Evolutionary conservation across 495 filamentous ascomycete species (phyloP), one percentile per base, ranked within the genome.

Genomic region (Penicillium fimorum): DNA sequence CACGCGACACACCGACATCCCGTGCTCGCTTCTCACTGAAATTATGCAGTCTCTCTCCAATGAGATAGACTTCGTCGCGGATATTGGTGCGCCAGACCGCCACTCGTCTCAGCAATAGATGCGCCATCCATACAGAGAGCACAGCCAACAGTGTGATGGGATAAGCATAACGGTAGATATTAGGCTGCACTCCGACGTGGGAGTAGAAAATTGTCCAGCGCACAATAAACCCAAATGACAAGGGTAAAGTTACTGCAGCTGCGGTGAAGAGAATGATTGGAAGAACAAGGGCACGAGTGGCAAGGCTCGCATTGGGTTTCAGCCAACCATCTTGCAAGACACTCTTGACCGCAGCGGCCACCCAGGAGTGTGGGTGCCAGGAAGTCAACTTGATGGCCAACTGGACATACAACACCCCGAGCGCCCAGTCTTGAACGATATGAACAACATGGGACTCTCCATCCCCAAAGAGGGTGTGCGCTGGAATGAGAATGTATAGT

Each of bases 11-110:
- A 35, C 73, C 74, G 5, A 75, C 74, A 55, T 78, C 73, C 44
- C 67, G 68, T 15, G 71, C 70, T 43, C 72, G 67, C 42, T 76
- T 77, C 56, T 87, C 91, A 2, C 90, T 89, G 72, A 94, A 94
- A 67, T 97, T 97, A 67, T 97, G 93, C 58, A 99, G 73, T 32
- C 92, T 76, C 75, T 97, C 92, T 2, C 94, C 94, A 64, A 97
- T 94, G 59, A 97, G 75, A 65, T 97, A 99, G 8, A 96, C 93
- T 71, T 99, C 94, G 66, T 99, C 94, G 32, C 87, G 76, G 47
- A 99, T 91, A 60, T 84, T 84, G 64, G 84, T 80, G 66, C 88
- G 84, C 94, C 94, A 98, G 41, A 81, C 76, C 24, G 83, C 82
- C 38, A 92, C 71, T 40, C 86, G 72, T 51, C 78, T 76, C 46